Evolutionary conservation across 768 basidiomycete species (phyloP).

Genomic region (Hypsizygus marmoreus): DNA sequence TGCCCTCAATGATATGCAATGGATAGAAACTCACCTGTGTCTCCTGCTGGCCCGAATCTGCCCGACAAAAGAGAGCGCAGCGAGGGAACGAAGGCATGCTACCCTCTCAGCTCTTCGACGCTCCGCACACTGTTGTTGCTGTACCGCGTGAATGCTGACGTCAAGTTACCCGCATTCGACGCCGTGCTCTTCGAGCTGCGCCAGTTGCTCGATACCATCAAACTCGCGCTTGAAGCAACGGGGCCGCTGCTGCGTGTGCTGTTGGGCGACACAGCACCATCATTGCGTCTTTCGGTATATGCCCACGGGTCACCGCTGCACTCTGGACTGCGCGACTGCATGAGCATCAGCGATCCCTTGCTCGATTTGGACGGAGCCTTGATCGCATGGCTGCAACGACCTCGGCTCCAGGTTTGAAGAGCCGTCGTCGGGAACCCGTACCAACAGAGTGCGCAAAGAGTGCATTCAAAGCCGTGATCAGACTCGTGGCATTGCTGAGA

Average conservation of each 20-base stretch:
- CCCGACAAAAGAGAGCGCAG: too few species aligned
- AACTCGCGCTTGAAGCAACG: slow-evolving; percentile 59
- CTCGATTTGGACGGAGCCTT: slow-evolving; percentile 15
- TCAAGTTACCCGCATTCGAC: slow-evolving; percentile 67
- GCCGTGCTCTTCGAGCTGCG: slow-evolving; percentile 74
- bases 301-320: slow-evolving; percentile 34
- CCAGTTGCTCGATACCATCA: slow-evolving; percentile 72
- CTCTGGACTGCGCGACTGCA: slow-evolving; percentile 27
- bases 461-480: slow-evolving; percentile 71
- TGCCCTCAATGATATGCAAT: too few species aligned
- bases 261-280: slow-evolving; percentile 60
- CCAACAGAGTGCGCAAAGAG: slow-evolving; percentile 32
- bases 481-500: slow-evolving; percentile 73
- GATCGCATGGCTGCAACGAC: slow-evolving; percentile 35
- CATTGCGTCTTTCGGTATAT: slow-evolving; percentile 31
- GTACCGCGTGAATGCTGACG: slow-evolving; percentile 76
- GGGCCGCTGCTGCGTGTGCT: slow-evolving; percentile 57
- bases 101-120: too few species aligned
- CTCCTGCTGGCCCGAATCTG: too few species aligned
- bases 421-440: slow-evolving; percentile 35
- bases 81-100: too few species aligned
- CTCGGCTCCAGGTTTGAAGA: slow-evolving; percentile 50
- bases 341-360: slow-evolving; percentile 15
- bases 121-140: slow-evolving; percentile 76
- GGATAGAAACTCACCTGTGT: too few species aligned